Evolutionary conservation across 805 yeast genomes (phyloP).

Genomic region (Blastobotrys attinorum): DNA sequence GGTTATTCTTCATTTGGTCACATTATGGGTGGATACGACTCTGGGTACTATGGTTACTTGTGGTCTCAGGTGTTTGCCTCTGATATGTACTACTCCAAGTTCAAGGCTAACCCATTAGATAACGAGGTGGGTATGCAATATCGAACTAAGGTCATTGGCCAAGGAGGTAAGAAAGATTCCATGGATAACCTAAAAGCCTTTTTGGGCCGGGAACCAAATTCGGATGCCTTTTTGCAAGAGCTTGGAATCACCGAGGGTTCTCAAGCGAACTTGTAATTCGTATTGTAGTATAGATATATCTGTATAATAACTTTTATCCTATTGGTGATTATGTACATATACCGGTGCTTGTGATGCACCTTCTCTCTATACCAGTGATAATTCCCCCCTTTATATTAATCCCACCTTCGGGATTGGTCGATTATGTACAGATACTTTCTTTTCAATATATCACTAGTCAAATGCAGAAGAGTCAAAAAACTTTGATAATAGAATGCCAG

Average conservation of each 20-base stretch:
- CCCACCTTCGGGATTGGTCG: too few species aligned
- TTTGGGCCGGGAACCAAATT: constrained; percentile 69
- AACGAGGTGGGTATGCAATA: constrained; percentile 53
- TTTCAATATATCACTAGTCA: constrained; percentile 9
- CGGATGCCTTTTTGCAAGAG: constrained; percentile 65
- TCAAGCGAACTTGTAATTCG: too few species aligned
- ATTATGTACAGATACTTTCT: too few species aligned
- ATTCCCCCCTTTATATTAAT: too few species aligned
- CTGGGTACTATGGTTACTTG: constrained; percentile 80
- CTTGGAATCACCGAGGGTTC: not conserved
- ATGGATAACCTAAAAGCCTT: constrained; percentile 55
- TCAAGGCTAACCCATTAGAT: constrained; percentile 61
- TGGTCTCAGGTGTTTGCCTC: constrained; percentile 83
- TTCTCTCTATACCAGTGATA: too few species aligned
- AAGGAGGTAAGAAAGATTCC: constrained; percentile 71
- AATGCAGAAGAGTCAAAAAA: constrained; percentile 13
- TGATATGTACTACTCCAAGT: constrained; percentile 68
- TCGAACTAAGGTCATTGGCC: constrained; percentile 58
- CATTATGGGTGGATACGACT: constrained; percentile 76
- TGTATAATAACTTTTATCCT: too few species aligned
- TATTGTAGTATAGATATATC: too few species aligned
- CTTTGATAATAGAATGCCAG: constrained; percentile 51
- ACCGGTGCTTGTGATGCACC: too few species aligned
- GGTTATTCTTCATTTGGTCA: constrained; percentile 75
- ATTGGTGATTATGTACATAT: too few species aligned